Evolutionary conservation across 1,284 basidiomycete species (phyloP), one percentile per base, ranked within the genome.

Genomic region (Flammula alnicola): DNA sequence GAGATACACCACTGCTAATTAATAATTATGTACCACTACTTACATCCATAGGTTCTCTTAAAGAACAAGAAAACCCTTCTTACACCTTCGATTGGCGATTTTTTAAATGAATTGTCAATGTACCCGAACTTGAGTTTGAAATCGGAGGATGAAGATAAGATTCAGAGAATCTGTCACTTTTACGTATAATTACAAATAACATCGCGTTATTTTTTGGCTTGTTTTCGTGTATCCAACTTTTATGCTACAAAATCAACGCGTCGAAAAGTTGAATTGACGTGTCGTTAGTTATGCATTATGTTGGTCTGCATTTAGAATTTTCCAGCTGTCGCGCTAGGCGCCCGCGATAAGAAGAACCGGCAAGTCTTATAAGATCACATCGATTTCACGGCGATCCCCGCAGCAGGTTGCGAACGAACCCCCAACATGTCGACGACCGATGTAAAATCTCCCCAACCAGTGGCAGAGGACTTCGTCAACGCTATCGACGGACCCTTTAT

Each of bases 231-330:
- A 22, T 29, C 31, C 14, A 27, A 35, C 32, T 23, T 19, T 20
- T 19, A 19, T 10, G 14, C 26, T 23, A 41, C 31, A 39, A 31
- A 46, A 56, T 58, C 44, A 48, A 35, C 56, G 56, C 54, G 44
- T 30, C 23, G 17, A 10, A 27, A 39, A 39, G 37, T 25, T 33
- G 31, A 33, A 23, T 22, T 32, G 30, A 32, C 8, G 20, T 20
- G 19, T 14, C 7, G 6, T 27, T 9, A 14, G n/a, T 9, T 27
- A 37, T 33, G 31, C 33, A 29, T 32, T 3, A n/a, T n/a, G n/a
- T n/a, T n/a, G n/a, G n/a, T n/a, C n/a, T n/a, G n/a, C n/a, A n/a
- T n/a, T 23, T 20, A 22, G 39, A 50, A 16, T 7, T 47, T 31
- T 36, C 22, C 38, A 27, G 31, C 30, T 19, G n/a, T 8, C 17